phyloP scores from a whole-genome alignment of 164 flowering plant genomes.

The Liriodendron chinense region DNA sequence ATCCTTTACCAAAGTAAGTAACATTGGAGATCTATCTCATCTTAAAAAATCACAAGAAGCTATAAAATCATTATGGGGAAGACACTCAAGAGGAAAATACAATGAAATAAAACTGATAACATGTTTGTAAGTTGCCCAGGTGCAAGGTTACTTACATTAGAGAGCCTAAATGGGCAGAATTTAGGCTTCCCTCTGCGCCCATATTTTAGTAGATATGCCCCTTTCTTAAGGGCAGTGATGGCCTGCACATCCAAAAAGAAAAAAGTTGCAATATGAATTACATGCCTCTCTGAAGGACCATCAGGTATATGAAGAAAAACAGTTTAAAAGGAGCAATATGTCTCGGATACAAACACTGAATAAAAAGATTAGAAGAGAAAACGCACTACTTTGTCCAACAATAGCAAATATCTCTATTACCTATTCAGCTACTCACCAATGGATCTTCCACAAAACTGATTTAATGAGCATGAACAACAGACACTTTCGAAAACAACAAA shows the following conservation, averaged over 20 bases:
- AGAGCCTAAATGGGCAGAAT: conserved; percentile 20
- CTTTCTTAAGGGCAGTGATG: conserved; percentile 16
- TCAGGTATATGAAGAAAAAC: background rate
- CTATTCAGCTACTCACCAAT: background rate
- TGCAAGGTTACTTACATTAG: conserved; percentile 14
- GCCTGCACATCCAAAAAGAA: conserved; percentile 17
- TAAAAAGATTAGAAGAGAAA: background rate
- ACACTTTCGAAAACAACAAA: background rate
- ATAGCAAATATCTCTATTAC: background rate
- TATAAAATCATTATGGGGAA: background rate
- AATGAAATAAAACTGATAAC: background rate
- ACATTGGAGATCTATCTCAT: background rate
- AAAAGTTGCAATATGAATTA: background rate
- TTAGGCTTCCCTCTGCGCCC: conserved; percentile 23
- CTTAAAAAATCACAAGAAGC: background rate
- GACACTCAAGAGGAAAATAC: background rate
- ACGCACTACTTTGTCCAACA: background rate
- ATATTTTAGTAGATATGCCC: conserved; percentile 14
- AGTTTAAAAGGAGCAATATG: background rate
- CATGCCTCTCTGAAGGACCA: background rate
- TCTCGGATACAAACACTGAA: background rate
- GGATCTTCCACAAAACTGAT: background rate
- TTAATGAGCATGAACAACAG: background rate
- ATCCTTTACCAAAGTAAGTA: background rate
- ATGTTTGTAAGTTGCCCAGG: background rate